A percentile compares a stretch with the other conserved stretches of the same genome.
phyloP scores from a whole-genome alignment of 1,139 yeast species.

The Hyphopichia buzzinii region DNA sequence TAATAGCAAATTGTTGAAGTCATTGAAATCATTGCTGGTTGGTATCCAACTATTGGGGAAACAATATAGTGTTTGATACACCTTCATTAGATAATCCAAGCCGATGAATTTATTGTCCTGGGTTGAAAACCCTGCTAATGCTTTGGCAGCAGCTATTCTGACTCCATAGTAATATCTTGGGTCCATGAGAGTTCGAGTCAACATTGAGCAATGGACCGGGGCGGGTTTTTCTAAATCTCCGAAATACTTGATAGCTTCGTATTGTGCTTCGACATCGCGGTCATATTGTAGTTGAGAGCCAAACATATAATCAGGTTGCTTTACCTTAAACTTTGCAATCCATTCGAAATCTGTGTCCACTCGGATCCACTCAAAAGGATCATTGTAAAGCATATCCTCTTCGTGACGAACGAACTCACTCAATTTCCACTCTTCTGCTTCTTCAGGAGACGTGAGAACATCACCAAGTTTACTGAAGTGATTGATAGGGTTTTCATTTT shows the following conservation, averaged over 20 bases:
- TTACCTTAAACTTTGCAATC: slow-evolving; percentile 79
- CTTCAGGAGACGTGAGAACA: slow-evolving; percentile 59
- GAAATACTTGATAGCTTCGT: slow-evolving; percentile 77
- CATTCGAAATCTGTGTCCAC: slow-evolving; percentile 97
- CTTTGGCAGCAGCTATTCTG: slow-evolving; percentile 81
- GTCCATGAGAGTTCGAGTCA: slow-evolving; percentile 82
- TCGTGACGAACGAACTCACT: slow-evolving; percentile 72
- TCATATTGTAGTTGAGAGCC: slow-evolving; percentile 93
- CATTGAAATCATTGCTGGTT: slow-evolving; percentile 73
- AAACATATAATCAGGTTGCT: slow-evolving; percentile 94
- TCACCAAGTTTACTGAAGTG: slow-evolving; percentile 70
- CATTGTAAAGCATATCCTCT: slow-evolving; percentile 62
- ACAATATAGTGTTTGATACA: slow-evolving; percentile 71
- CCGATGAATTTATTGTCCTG: slow-evolving; percentile 69
- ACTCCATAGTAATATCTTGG: slow-evolving; percentile 85
- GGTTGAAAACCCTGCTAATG: slow-evolving; percentile 66
- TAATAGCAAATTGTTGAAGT: slow-evolving; percentile 64
- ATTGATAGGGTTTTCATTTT: slow-evolving; percentile 38
- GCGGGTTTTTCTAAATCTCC: slow-evolving; percentile 57
- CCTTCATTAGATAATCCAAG: slow-evolving; percentile 64
- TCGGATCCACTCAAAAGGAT: slow-evolving; percentile 96
- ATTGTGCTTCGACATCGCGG: slow-evolving; percentile 93
- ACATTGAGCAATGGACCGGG: slow-evolving; percentile 69
- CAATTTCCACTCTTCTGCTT: slow-evolving; percentile 69
- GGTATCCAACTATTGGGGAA: slow-evolving; percentile 69